These are phyloP conservation scores for Buxus sempervirens DNA, from an alignment of 164 flowering plant genomes.

Conservation along the genomic window DNA sequence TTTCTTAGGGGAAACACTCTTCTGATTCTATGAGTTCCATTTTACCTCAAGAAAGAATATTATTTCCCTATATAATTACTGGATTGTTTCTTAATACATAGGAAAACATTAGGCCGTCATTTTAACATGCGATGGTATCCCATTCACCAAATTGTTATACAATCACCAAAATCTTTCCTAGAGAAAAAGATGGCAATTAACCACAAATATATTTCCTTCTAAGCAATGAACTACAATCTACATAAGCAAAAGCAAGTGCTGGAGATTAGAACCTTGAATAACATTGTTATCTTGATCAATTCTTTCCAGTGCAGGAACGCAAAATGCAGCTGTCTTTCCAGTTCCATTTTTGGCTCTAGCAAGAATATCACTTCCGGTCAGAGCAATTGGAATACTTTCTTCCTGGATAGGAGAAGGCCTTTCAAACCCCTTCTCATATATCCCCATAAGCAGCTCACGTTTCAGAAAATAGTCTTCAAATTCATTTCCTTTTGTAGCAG, in stretches of 20 bases:
- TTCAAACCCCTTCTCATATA: constrained; percentile 98
- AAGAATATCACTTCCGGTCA: constrained; percentile 98
- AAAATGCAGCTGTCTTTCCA: constrained; percentile 98
- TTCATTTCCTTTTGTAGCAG: constrained; percentile 99
- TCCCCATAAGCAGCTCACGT: constrained; percentile 96
- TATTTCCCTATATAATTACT: not conserved
- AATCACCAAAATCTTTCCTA: not conserved
- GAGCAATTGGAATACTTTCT: constrained; percentile 98
- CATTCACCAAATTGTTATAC: not conserved
- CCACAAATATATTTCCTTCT: not conserved
- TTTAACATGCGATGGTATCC: not conserved
- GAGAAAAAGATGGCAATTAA: not conserved
- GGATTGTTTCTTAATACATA: not conserved
- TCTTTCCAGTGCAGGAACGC: constrained; percentile 97
- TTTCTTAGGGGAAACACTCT: not conserved
- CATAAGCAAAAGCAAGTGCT: not conserved
- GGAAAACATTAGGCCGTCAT: not conserved
- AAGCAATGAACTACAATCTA: not conserved
- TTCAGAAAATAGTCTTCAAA: constrained; percentile 97
- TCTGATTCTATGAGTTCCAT: not conserved
- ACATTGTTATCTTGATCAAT: constrained; percentile 92
- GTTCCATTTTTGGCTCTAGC: constrained; percentile 99
- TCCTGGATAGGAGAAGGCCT: constrained; percentile 98
- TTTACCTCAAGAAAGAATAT: not conserved
- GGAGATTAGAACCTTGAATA: constrained; percentile 74